Conservation (phyloP, 2,329 filamentous ascomycete species). For the Fusarium multiceps region DNA sequence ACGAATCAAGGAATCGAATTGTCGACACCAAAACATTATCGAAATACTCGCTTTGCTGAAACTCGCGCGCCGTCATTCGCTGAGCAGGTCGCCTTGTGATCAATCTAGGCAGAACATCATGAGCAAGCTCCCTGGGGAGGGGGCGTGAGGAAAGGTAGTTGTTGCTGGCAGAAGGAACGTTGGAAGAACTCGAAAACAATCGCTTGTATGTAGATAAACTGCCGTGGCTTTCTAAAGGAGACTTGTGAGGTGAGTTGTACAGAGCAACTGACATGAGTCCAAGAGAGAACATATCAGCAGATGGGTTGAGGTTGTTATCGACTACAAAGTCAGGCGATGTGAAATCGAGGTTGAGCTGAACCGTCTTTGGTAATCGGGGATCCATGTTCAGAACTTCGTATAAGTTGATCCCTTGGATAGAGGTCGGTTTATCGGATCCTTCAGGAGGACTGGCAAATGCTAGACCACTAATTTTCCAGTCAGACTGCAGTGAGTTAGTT, state of each 20-base stretch:
- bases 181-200: constrained; percentile 80
- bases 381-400: constrained; percentile 88
- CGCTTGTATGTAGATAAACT: constrained; percentile 88
- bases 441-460: constrained; percentile 87
- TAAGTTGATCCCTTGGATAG: constrained; percentile 82
- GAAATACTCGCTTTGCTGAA: constrained; percentile 95
- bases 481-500: constrained; percentile 69
- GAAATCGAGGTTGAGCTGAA: constrained; percentile 93
- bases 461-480: constrained; percentile 98
- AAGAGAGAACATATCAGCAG: constrained; percentile 93
- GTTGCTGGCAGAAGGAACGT: constrained; percentile 82
- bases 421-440: constrained; percentile 77
- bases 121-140: constrained; percentile 81
- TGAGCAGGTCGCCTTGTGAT: constrained; percentile 90
- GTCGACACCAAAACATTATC: constrained; percentile 97
- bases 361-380: constrained; percentile 79
- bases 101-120: constrained; percentile 82
- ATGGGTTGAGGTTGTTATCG: constrained; percentile 85
- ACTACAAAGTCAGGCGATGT: constrained; percentile 94
- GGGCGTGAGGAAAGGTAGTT: constrained; percentile 84
- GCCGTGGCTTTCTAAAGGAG: constrained; percentile 83
- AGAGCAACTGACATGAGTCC: constrained; percentile 88
- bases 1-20: constrained; percentile 90
- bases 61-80: constrained; percentile 87
- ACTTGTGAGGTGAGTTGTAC: constrained; percentile 93